Percentiles rank a stretch among this genome's conserved stretches.
These are phyloP conservation scores for Epichloe scottii DNA, from an alignment of 2,329 filamentous ascomycete genomes.

Conservation along the genomic window DNA sequence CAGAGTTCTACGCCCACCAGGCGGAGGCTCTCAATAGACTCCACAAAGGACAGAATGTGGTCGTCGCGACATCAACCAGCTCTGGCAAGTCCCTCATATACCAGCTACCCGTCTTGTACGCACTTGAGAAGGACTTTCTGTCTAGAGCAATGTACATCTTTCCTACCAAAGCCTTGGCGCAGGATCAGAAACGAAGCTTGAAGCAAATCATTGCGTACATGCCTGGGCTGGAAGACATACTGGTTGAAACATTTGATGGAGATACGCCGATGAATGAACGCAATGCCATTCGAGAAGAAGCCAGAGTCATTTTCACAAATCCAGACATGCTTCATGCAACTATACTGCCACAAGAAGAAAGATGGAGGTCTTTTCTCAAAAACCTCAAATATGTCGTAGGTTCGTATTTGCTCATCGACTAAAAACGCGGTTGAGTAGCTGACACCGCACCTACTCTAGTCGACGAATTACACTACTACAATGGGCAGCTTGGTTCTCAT, in stretches of 20 bases:
- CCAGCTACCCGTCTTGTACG: constrained; percentile 81
- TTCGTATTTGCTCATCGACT: constrained; percentile 10
- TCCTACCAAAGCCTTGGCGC: constrained; percentile 88
- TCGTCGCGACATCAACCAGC: constrained; percentile 88
- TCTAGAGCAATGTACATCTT: constrained; percentile 96
- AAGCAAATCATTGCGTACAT: constrained; percentile 76
- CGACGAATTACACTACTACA: constrained; percentile 91
- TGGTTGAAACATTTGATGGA: constrained; percentile 92
- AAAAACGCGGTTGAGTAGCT: background rate
- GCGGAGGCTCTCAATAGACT: constrained; percentile 86
- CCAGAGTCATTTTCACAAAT: constrained; percentile 90
- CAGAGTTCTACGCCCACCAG: constrained; percentile 80
- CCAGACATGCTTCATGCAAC: constrained; percentile 96
- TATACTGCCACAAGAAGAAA: constrained; percentile 81
- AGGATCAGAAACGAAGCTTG: constrained; percentile 83
- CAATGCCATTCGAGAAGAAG: constrained; percentile 73
- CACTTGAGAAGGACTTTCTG: constrained; percentile 63
- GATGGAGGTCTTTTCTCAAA: constrained; percentile 78
- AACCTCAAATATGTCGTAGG: constrained; percentile 80
- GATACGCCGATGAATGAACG: constrained; percentile 77
- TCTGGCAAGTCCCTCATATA: constrained; percentile 98
- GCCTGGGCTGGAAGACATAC: constrained; percentile 56
- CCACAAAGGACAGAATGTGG: constrained; percentile 70
- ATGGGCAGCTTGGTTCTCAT: constrained; percentile 86
- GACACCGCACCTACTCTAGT: constrained; percentile 26